Evolutionary conservation across 352 stramenopile species (phyloP).

Genomic region (Phytophthora cactorum): DNA sequence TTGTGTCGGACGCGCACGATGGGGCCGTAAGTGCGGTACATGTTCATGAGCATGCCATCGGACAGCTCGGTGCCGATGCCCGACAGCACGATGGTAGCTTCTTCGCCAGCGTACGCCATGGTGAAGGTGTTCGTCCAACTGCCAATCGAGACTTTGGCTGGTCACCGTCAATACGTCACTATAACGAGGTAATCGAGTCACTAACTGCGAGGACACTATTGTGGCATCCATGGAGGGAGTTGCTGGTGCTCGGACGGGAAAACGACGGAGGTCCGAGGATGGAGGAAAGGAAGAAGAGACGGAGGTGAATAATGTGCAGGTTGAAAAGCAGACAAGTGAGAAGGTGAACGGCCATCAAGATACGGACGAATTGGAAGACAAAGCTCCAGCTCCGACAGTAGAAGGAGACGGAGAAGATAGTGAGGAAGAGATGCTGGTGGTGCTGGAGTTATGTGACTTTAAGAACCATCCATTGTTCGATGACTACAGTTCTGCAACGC

Average conservation of each 20-base stretch:
- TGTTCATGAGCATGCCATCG: conserved; percentile 54
- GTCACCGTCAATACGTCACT: conserved; percentile 24
- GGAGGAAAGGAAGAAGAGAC: conserved; percentile 3
- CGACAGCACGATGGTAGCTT: conserved; percentile 53
- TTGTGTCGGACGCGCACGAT: conserved; percentile 62
- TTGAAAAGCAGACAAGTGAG: conserved; percentile 5
- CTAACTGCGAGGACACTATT: not conserved
- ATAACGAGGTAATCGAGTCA: conserved; percentile 8
- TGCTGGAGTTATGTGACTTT: conserved; percentile 80
- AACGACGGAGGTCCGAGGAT: conserved; percentile 10
- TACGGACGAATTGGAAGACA: conserved; percentile 15
- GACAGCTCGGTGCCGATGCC: conserved; percentile 48
- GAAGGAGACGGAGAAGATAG: conserved; percentile 27
- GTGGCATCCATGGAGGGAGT: not conserved
- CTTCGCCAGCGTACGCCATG: conserved; percentile 20
- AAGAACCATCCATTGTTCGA: conserved; percentile 84
- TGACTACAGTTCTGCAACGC: conserved; percentile 63
- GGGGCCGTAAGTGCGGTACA: conserved; percentile 64
- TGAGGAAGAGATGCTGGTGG: conserved; percentile 73
- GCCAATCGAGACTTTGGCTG: conserved; percentile 32
- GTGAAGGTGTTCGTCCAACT: conserved; percentile 9
- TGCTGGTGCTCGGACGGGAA: not conserved
- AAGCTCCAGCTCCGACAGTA: conserved; percentile 7
- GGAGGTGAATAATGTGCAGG: conserved; percentile 5
- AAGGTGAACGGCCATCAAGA: conserved; percentile 9